Evolutionary conservation across 345 rosid genomes (phyloP).

Genomic region (Eucalyptus erythrocorys): DNA sequence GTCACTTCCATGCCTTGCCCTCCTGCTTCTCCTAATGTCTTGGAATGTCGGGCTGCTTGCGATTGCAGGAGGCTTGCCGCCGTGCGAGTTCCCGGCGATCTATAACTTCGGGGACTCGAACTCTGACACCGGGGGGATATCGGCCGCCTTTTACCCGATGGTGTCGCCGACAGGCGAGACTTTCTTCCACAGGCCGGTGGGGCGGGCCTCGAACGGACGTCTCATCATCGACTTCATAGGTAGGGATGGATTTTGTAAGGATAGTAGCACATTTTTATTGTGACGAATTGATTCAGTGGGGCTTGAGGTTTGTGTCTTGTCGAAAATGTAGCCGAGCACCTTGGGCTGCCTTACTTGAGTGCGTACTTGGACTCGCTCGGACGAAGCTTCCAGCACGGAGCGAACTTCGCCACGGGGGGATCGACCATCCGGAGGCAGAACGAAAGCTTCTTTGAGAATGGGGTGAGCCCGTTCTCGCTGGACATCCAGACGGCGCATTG

Average conservation of each 20-base stretch:
- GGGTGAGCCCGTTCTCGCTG: constrained; percentile 78
- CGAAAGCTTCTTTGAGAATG: constrained; percentile 56
- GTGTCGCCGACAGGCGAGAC: constrained; percentile 41
- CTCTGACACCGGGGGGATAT: constrained; percentile 81
- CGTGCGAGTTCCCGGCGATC: constrained; percentile 56
- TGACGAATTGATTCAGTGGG: background rate
- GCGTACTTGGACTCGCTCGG: constrained; percentile 79
- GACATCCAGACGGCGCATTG: constrained; percentile 82
- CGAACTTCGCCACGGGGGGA: constrained; percentile 86
- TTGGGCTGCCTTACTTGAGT: constrained; percentile 56
- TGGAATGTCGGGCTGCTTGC: background rate
- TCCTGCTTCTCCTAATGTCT: background rate
- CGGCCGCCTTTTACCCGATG: constrained; percentile 66
- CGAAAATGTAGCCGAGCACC: constrained; percentile 48
- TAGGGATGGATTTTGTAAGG: background rate
- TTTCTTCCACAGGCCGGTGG: constrained; percentile 59
- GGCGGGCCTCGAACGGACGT: constrained; percentile 68
- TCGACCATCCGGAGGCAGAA: constrained; percentile 75
- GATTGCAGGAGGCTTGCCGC: background rate
- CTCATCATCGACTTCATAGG: constrained; percentile 82
- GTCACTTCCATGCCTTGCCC: background rate
- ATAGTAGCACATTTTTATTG: no score
- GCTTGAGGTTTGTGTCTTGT: background rate
- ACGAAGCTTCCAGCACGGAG: constrained; percentile 60
- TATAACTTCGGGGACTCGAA: constrained; percentile 92